phyloP scores from a whole-genome alignment of 1,284 basidiomycete genomes.

The Sphagnurus paluster region DNA sequence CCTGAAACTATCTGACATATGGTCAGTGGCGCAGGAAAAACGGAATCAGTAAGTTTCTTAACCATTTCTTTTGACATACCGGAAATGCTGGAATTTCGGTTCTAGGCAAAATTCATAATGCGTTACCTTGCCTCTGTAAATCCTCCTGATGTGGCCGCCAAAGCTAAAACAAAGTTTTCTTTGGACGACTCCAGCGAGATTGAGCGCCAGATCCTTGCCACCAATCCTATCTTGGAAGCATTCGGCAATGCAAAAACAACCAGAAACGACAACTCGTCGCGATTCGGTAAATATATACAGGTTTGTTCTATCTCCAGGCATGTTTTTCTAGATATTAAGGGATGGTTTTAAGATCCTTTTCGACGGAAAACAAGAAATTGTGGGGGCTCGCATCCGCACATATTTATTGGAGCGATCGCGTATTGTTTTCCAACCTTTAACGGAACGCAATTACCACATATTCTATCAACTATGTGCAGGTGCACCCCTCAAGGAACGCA shows the following conservation, averaged over 20 bases:
- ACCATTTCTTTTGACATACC: constrained; percentile 4
- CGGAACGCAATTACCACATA: constrained; percentile 99
- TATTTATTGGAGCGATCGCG: constrained; percentile 97
- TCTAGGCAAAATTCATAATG: constrained; percentile 97
- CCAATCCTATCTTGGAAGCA: constrained; percentile 98
- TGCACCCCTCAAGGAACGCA: constrained; percentile 92
- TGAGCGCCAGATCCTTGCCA: constrained; percentile 96
- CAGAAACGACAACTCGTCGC: constrained; percentile 97
- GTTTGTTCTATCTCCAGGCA: constrained; percentile 43
- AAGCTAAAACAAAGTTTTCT: constrained; percentile 69
- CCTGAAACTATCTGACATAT: constrained; percentile 1
- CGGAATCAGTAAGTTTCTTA: constrained; percentile 76
- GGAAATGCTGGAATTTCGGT: constrained; percentile 9
- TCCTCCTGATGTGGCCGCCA: constrained; percentile 67
- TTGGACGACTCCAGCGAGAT: constrained; percentile 89
- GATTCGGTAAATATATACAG: constrained; percentile 99
- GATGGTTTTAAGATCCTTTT: constrained; percentile 78
- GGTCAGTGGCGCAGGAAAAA: constrained; percentile 95
- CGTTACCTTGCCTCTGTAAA: constrained; percentile 98
- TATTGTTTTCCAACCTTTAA: constrained; percentile 95
- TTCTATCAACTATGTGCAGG: constrained; percentile 99
- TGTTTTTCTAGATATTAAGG: neutral
- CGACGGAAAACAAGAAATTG: constrained; percentile 93
- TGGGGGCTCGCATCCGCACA: constrained; percentile 96
- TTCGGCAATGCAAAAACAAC: constrained; percentile 99